Conservation (phyloP, 148 eudicot genomes). For the Rhododendron griersonianum region DNA sequence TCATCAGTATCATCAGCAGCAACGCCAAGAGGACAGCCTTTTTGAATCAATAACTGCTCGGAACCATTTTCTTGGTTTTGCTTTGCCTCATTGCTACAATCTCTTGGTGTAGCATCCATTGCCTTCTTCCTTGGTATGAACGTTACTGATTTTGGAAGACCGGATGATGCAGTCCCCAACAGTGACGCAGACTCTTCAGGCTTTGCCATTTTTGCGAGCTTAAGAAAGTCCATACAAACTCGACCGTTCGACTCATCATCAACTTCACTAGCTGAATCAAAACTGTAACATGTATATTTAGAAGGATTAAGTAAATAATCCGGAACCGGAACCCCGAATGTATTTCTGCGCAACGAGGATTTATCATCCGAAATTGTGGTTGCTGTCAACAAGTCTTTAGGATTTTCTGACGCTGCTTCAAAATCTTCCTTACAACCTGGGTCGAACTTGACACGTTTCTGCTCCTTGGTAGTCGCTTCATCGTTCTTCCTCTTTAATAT, state of each 20-base stretch:
- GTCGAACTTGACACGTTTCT: constrained; percentile 52
- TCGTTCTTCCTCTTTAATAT: constrained; percentile 44
- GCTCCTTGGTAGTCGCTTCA: constrained; percentile 24
- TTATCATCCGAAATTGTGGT: constrained; percentile 7
- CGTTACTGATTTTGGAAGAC: constrained; percentile 28
- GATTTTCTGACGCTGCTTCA: constrained; percentile 8
- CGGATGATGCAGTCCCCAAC: constrained; percentile 10
- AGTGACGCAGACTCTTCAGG: background rate
- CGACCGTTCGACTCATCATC: constrained; percentile 19
- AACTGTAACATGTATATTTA: constrained; percentile 39
- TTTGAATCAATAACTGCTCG: constrained; percentile 11
- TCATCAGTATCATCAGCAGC: constrained; percentile 23
- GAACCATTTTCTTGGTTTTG: constrained; percentile 13
- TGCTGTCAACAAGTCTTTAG: background rate
- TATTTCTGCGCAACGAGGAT: constrained; percentile 13
- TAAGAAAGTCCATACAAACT: constrained; percentile 23
- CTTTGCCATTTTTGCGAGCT: constrained; percentile 17
- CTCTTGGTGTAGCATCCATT: background rate
- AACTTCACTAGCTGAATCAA: constrained; percentile 31
- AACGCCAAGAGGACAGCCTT: constrained; percentile 20
- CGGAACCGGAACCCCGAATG: constrained; percentile 39
- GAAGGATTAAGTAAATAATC: constrained; percentile 46
- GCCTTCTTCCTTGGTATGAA: constrained; percentile 44
- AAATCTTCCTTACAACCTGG: constrained; percentile 25
- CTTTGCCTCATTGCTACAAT: constrained; percentile 9